phyloP scores from a whole-genome alignment of 169 alveolate genomes.

The Cardiosporidium cionae region DNA sequence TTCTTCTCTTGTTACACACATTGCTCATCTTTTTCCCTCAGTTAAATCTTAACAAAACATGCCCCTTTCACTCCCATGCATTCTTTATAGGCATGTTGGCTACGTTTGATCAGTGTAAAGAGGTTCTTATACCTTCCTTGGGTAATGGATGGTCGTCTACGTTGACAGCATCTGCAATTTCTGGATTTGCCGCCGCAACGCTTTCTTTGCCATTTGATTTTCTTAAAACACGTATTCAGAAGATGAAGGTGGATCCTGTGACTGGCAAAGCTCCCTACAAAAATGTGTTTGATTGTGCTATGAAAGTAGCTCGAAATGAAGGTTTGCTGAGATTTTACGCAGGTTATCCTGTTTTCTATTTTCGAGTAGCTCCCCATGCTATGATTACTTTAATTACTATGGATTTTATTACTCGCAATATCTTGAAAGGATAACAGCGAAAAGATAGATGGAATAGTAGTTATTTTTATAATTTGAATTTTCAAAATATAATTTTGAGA shows the following conservation, averaged over 20 bases:
- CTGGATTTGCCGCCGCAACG: slow-evolving; percentile 86
- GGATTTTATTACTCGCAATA: too few relatives aligned
- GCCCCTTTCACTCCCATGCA: too few relatives aligned
- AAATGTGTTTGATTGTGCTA: slow-evolving; percentile 49
- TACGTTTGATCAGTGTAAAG: slow-evolving; percentile 85
- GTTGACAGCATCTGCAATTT: slow-evolving; percentile 69
- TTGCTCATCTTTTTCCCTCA: too few relatives aligned
- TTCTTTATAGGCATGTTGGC: slow-evolving; percentile 73
- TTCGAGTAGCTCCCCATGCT: slow-evolving; percentile 92
- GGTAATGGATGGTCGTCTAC: slow-evolving; percentile 49
- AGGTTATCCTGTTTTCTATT: slow-evolving; percentile 85
- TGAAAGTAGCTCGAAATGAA: slow-evolving; percentile 65
- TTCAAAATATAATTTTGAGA: too few relatives aligned
- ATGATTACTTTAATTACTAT: slow-evolving; percentile 76
- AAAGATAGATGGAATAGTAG: too few relatives aligned
- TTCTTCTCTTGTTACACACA: too few relatives aligned
- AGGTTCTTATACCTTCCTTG: slow-evolving; percentile 48
- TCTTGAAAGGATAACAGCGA: too few relatives aligned
- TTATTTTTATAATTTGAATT: too few relatives aligned
- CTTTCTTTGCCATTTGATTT: slow-evolving; percentile 91
- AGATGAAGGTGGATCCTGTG: slow-evolving; percentile 55
- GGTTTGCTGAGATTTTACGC: slow-evolving; percentile 82
- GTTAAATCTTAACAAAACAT: too few relatives aligned
- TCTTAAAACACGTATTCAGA: slow-evolving; percentile 73
- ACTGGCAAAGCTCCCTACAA: slow-evolving; percentile 69